Evolutionary conservation across 2,329 filamentous ascomycete species (phyloP), one percentile per base, ranked within the genome.

Genomic region (Diaporthe helianthi): DNA sequence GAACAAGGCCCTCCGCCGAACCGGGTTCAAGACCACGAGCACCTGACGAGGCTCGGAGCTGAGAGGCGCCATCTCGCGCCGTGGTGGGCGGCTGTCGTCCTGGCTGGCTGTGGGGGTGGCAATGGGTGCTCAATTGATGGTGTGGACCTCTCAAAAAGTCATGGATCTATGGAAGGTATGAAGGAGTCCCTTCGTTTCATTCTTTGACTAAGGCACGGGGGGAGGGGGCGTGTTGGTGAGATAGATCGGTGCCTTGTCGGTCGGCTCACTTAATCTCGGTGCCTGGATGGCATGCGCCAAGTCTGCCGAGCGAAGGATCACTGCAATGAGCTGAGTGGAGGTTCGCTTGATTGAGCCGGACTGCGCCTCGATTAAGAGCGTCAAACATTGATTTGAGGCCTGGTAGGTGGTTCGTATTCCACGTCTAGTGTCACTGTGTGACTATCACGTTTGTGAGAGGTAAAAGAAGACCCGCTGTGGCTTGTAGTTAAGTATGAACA

Each of bases 41-140:
- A 88, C 77, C 73, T 86, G 85, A 69, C 85, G 83, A 60, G 86
- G 86, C 71, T 88, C 86, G 44, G 80, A 82, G 67, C 83, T 85
- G 63, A 85, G 80, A 65, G 86, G 86, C 69, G 86, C 84, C 86
- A 88, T 87, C 9, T 33, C 66, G 47, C 29, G 64, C 58, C 58
- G 22, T n/a, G 52, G 31, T 24, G 17, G 49, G 22, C 24, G 4
- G 36, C 66, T 36, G 41, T 47, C 13, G 38, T 31, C 55, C 55
- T 24, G 26, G 17, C 55, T 24, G 26, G 9, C 22, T 33, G 19
- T 31, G 41, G 26, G 19, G 17, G 22, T 29, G 6, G 1, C 12
- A 17, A 26, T 15, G 6, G 26, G 12, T 47, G n/a, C n/a, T n/a
- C n/a, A n/a, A n/a, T n/a, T n/a, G 12, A 10, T n/a, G 3, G 6